phyloP scores from a whole-genome alignment of 371 early-diverging fungal genomes.

The Mucor irregularis region DNA sequence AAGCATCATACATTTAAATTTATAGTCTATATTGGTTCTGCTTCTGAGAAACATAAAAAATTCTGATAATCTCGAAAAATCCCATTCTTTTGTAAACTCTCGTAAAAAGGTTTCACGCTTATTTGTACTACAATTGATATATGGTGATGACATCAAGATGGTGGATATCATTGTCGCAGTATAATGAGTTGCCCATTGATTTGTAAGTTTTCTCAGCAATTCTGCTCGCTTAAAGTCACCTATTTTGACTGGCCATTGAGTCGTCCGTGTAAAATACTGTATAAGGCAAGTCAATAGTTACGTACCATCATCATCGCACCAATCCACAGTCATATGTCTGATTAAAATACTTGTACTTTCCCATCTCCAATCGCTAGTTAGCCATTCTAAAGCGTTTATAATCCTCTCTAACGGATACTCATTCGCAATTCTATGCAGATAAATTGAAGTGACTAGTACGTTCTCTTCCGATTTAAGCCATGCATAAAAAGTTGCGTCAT shows the following conservation, averaged over 20 bases:
- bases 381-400: slow-evolving; percentile 72
- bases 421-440: slow-evolving; percentile 71
- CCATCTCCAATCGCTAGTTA: slow-evolving; percentile 68
- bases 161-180: slow-evolving; percentile 53
- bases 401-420: slow-evolving; percentile 71
- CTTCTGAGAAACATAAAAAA: slow-evolving; percentile 73
- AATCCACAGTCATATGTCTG: slow-evolving; percentile 67
- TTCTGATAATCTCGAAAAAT: slow-evolving; percentile 76
- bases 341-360: slow-evolving; percentile 66
- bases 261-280: neutral
- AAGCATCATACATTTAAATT: slow-evolving; percentile 74
- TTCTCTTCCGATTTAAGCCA: slow-evolving; percentile 77
- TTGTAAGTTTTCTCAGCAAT: slow-evolving; percentile 55
- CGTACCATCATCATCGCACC: slow-evolving; percentile 48
- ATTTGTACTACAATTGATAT: slow-evolving; percentile 25
- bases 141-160: slow-evolving; percentile 41
- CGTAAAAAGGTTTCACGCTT: slow-evolving; percentile 66
- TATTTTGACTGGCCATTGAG: no score
- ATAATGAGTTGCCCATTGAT: slow-evolving; percentile 64
- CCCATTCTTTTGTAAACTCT: slow-evolving; percentile 73
- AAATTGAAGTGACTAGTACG: slow-evolving; percentile 65
- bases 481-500: slow-evolving; percentile 72
- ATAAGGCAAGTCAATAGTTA: neutral
- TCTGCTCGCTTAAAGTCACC: slow-evolving; percentile 58
- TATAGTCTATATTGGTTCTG: slow-evolving; percentile 70